These are phyloP conservation scores for Thraustochytrium sp. DNA, from an alignment of 352 stramenopile species.

Conservation along the genomic window DNA sequence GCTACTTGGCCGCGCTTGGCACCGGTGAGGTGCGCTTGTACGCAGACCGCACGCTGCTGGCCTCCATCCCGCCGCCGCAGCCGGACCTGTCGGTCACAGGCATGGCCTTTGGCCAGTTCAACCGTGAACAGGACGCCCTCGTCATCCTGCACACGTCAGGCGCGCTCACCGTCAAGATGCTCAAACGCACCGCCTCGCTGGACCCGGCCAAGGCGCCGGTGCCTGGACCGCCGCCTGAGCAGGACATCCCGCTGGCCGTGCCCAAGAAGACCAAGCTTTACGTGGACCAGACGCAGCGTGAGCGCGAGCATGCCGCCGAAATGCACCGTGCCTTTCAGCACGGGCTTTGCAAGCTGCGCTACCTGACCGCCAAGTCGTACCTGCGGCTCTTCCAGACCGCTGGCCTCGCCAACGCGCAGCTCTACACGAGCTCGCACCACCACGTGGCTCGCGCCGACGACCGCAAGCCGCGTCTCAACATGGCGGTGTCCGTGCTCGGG, in stretches of 20 bases:
- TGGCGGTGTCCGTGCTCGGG: constrained; percentile 5
- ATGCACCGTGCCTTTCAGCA: constrained; percentile 84
- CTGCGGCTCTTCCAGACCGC: constrained; percentile 8
- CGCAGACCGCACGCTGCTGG: constrained; percentile 46
- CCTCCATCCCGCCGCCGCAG: background rate
- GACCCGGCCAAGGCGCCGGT: constrained; percentile 65
- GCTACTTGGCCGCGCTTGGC: constrained; percentile 71
- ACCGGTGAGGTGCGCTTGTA: constrained; percentile 76
- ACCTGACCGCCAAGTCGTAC: constrained; percentile 20
- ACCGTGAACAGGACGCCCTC: constrained; percentile 72
- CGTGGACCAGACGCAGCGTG: constrained; percentile 81
- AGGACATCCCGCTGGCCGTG: constrained; percentile 83
- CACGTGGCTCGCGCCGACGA: background rate
- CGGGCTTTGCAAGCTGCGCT: constrained; percentile 75
- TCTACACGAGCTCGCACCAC: constrained; percentile 28
- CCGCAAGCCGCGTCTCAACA: constrained; percentile 19
- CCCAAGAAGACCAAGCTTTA: constrained; percentile 88
- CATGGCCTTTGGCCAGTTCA: constrained; percentile 76
- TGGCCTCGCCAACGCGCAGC: constrained; percentile 3
- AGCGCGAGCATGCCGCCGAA: constrained; percentile 75
- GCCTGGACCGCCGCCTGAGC: constrained; percentile 67
- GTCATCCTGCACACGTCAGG: constrained; percentile 60
- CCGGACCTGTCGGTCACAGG: constrained; percentile 57
- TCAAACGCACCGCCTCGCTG: constrained; percentile 72
- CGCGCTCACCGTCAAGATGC: constrained; percentile 73